Base-by-base conservation (phyloP, 108 stramenopile species). In the Cyclostephanos invisitatus region DNA sequence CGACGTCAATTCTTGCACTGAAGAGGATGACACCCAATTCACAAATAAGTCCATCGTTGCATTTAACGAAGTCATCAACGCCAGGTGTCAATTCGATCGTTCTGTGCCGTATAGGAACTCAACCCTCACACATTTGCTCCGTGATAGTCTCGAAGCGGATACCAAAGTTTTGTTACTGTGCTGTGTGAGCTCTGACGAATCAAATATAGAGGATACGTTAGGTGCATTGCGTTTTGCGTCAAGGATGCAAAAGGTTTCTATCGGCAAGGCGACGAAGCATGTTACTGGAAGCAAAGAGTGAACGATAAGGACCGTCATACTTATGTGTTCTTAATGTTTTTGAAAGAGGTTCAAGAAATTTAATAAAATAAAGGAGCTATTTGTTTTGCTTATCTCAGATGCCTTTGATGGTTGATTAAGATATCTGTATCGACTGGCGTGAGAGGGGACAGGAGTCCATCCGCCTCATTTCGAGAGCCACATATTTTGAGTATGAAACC, bases 201-300 rank as follows among this genome's bases (percentile, higher is more conserved):
- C 83, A n/a, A 78, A 94, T 62, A 36, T 86, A 6, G 75, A 86
- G 50, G 74, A 91, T 29, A 91, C 78, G 51, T 71, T 67, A 83
- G 86, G 56, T 84, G 84, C 89, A 76, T 85, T 72, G 46, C 89
- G 67, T 32, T 93, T 75, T 88, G 88, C 85, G 60, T 84, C 28
- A 29, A 74, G 47, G 70, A 87, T 72, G 78, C 82, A 75, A 64
- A 79, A 64, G 62, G 83, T 93, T 50, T 70, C 77, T 1, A 80
- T 93, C 49, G 92, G 92, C n/a, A 91, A 89, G 65, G 90, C 92
- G 9, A 93, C 92, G 29, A 89, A 87, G 49, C 90, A 91, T 55
- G 68, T 80, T 53, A 64, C 71, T 53, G 77, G 77, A 46, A 78
- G 70, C 40, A 78, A 78, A 44, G 77, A 78, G 46, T 78, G 25